phyloP scores from a whole-genome alignment of 73 alveolate genomes.

The Paramecium tetraurelia region DNA sequence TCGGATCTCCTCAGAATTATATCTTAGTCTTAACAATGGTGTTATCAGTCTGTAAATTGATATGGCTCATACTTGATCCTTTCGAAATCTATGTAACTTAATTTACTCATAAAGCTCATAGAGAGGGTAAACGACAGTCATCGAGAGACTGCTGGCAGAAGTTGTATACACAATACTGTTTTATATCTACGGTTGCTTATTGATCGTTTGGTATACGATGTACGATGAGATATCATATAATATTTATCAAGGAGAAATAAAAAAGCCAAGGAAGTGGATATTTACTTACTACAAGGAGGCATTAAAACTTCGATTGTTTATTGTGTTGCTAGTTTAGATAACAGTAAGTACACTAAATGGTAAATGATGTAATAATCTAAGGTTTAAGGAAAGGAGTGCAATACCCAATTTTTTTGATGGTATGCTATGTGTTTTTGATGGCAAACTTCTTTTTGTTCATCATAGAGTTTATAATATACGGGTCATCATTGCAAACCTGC shows the following conservation, averaged over 20 bases:
- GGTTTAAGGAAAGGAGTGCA: background rate
- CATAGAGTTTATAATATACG: background rate
- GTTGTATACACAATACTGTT: background rate
- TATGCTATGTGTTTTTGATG: background rate
- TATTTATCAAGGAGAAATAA: background rate
- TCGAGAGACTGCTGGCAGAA: slow-evolving; percentile 23
- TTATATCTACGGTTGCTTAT: background rate
- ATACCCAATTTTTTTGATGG: background rate
- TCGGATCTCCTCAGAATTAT: slow-evolving; percentile 1
- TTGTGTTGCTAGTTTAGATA: background rate
- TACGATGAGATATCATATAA: slow-evolving; percentile 40
- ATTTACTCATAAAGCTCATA: background rate
- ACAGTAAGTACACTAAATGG: slow-evolving; percentile 33
- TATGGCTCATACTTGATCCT: slow-evolving; percentile 20
- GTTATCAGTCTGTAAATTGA: background rate
- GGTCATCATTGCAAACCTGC: background rate
- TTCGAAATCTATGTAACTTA: background rate
- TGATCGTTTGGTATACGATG: slow-evolving; percentile 37
- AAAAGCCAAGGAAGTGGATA: background rate
- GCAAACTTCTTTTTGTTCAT: background rate
- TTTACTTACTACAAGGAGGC: background rate
- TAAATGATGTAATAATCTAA: background rate
- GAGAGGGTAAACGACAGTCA: background rate
- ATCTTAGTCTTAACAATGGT: background rate
- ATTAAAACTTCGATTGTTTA: background rate